A percentile compares a stretch with the other conserved stretches of the same genome.
Conservation (phyloP, 768 basidiomycete genomes). For the Lanmaoa pseudosensibilis region DNA sequence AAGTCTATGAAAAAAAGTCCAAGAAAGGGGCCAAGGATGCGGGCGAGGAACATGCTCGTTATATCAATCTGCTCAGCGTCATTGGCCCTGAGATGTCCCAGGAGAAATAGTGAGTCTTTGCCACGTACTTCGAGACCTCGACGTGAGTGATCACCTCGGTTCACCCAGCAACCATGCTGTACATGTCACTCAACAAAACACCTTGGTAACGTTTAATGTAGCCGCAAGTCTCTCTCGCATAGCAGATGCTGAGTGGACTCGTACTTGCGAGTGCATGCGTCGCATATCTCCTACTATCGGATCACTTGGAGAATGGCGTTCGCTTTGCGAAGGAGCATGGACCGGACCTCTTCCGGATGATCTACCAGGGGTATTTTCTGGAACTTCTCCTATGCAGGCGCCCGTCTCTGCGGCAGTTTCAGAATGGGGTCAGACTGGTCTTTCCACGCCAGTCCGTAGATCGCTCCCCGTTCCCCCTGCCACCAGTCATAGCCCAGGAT, state of each 20-base stretch:
- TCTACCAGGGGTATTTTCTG: conserved; percentile 23
- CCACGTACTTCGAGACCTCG: not conserved
- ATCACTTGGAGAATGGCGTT: conserved; percentile 68
- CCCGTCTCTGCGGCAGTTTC: conserved; percentile 15
- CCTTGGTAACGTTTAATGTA: conserved; percentile 54
- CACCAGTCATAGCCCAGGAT: conserved; percentile 11
- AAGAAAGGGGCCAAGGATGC: conserved; percentile 70
- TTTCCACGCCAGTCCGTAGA: conserved; percentile 19
- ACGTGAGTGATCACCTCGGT: not conserved
- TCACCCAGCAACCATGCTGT: conserved; percentile 61
- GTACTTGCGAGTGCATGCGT: conserved; percentile 69
- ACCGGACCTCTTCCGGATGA: conserved; percentile 40
- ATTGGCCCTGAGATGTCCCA: conserved; percentile 78
- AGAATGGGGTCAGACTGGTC: conserved; percentile 32
- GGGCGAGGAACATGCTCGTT: conserved; percentile 73
- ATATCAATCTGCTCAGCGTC: conserved; percentile 68
- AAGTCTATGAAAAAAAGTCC: conserved; percentile 74
- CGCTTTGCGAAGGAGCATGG: conserved; percentile 78
- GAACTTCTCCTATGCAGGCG: not conserved
- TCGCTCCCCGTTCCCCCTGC: conserved; percentile 24
- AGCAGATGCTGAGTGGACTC: conserved; percentile 79
- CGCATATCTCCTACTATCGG: conserved; percentile 67
- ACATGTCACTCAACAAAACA: conserved; percentile 61
- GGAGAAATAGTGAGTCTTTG: conserved; percentile 66
- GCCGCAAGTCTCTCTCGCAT: conserved; percentile 66